A percentile compares a stretch with the other conserved stretches of the same genome.
These are phyloP conservation scores for Populus hybrid DNA, from an alignment of 441 rosid species.

Conservation along the genomic window DNA sequence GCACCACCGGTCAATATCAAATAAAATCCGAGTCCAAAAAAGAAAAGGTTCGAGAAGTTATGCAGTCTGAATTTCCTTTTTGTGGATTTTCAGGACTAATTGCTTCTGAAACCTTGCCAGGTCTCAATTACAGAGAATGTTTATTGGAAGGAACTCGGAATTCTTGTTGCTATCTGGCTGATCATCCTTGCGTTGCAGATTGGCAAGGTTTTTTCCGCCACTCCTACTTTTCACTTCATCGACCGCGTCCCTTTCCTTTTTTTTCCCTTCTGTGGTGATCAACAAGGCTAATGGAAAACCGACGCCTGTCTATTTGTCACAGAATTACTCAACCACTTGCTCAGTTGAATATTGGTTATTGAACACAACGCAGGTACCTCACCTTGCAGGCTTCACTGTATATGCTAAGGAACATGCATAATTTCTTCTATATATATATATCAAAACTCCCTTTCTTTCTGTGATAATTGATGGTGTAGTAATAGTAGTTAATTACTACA, in stretches of 20 bases:
- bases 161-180: constrained; percentile 47
- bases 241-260: background rate
- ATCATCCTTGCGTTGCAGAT: constrained; percentile 45
- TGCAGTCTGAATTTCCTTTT: background rate
- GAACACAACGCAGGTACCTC: constrained; percentile 45
- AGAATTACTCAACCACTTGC: constrained; percentile 51
- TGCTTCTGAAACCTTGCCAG: constrained; percentile 23
- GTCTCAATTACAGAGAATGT: constrained; percentile 43
- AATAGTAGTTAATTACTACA: background rate
- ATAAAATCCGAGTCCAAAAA: constrained; percentile 23
- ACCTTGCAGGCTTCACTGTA: background rate
- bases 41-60: constrained; percentile 30
- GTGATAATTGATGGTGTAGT: too few species aligned
- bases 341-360: constrained; percentile 44
- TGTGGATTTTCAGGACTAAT: background rate
- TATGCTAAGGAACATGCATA: background rate
- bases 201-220: constrained; percentile 31
- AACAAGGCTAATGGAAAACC: background rate
- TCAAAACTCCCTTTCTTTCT: background rate
- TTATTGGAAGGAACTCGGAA: constrained; percentile 46
- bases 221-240: background rate
- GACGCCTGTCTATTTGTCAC: constrained; percentile 6
- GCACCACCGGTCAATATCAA: constrained; percentile 12
- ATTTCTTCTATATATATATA: background rate
- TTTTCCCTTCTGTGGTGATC: too few species aligned